These are phyloP conservation scores for Canavalia ensiformis DNA, from an alignment of 306 rosid species.

Conservation along the genomic window DNA sequence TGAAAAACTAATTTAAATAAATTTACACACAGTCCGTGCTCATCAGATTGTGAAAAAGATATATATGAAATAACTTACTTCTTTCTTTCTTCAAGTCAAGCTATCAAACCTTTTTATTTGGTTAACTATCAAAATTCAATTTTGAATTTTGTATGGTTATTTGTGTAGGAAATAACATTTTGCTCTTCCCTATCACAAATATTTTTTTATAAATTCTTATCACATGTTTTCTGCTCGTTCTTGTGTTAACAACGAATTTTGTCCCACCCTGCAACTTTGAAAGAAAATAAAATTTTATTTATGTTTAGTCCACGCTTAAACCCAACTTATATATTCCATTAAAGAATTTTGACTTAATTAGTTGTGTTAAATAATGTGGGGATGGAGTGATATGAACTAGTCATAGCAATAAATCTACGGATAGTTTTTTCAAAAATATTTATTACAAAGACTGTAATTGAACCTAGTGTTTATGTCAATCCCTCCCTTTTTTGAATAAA, in stretches of 20 bases:
- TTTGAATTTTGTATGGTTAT: background rate
- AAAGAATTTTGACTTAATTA: conserved; percentile 22
- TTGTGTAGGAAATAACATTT: background rate
- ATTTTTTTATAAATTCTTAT: no score
- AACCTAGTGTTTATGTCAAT: background rate
- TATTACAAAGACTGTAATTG: conserved; percentile 4
- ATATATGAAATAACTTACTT: background rate
- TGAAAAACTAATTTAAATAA: no score
- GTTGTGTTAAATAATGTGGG: background rate
- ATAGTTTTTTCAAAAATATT: background rate
- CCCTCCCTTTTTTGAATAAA: background rate
- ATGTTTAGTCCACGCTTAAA: background rate
- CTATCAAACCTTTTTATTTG: background rate
- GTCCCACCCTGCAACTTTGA: background rate
- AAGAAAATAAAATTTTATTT: background rate
- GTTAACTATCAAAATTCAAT: background rate
- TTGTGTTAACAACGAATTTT: background rate
- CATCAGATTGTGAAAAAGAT: background rate
- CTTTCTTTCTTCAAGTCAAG: no score
- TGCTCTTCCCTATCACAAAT: background rate
- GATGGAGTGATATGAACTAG: background rate
- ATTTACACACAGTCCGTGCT: background rate
- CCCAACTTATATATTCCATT: background rate
- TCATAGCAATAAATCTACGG: background rate
- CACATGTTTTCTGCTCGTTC: background rate